A percentile compares a stretch with the other conserved stretches of the same genome.
phyloP scores from a whole-genome alignment of 2,329 filamentous ascomycete species.

The Pestalotiopsis sp. region DNA sequence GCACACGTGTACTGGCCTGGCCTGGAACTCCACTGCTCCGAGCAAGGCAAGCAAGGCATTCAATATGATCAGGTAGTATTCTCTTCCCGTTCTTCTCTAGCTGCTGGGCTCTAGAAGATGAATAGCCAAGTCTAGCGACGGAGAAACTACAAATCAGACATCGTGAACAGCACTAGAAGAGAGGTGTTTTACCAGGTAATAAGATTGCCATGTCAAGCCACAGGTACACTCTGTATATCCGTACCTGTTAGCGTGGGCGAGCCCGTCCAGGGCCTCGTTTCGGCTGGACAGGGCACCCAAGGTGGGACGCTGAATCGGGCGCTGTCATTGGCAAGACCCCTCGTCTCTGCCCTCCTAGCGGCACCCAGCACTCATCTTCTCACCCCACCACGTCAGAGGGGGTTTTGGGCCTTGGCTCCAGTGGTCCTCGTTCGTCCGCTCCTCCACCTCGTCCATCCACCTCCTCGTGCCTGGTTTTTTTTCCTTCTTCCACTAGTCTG shows the following conservation, averaged over 20 bases:
- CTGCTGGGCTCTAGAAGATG: too few species aligned
- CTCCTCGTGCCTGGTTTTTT: constrained; percentile 13
- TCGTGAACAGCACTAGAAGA: too few species aligned
- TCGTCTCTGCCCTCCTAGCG: background rate
- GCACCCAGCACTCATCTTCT: constrained; percentile 7
- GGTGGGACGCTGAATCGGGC: background rate
- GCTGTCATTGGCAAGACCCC: constrained; percentile 6
- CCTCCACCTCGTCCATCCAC: background rate
- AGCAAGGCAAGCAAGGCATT: background rate
- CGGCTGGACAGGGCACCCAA: constrained; percentile 1
- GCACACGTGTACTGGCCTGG: too few species aligned
- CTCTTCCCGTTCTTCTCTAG: too few species aligned
- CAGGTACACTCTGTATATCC: background rate
- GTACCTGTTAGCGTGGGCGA: background rate
- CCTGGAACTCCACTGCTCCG: background rate
- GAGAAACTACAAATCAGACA: too few species aligned
- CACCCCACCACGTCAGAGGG: constrained; percentile 1
- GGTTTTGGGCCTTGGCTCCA: background rate
- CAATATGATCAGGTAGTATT: background rate
- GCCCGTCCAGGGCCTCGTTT: constrained; percentile 1
- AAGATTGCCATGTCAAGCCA: background rate
- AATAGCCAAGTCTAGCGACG: too few species aligned
- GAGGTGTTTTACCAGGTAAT: background rate
- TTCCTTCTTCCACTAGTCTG: background rate
- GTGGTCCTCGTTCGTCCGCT: constrained; percentile 9